Conservation (phyloP, 2,329 filamentous ascomycete genomes). For the Stagonosporopsis chrysanthemi region DNA sequence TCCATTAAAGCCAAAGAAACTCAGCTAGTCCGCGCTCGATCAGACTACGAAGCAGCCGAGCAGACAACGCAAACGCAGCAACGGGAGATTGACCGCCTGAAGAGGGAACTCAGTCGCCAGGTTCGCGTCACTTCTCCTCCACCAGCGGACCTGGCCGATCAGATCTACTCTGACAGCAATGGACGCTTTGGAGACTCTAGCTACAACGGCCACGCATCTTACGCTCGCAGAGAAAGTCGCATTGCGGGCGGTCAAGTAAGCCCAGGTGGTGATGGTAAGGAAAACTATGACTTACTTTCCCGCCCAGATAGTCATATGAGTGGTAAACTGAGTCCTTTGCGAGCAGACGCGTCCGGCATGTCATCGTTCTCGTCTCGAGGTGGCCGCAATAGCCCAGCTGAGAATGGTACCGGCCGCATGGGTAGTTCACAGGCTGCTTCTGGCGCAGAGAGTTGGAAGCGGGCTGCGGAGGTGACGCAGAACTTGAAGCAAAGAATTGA, state of each 20-base stretch:
- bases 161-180: conserved; percentile 64
- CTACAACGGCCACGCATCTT: conserved; percentile 52
- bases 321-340: conserved; percentile 50
- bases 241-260: conserved; percentile 41
- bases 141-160: conserved; percentile 54
- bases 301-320: conserved; percentile 46
- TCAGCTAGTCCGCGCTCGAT: conserved; percentile 88
- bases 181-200: conserved; percentile 46
- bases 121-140: conserved; percentile 63
- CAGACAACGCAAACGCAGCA: conserved; percentile 83
- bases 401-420: conserved; percentile 32
- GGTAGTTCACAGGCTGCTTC: conserved; percentile 40
- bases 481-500: conserved; percentile 97
- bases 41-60: conserved; percentile 88
- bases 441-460: conserved; percentile 85
- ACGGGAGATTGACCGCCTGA: conserved; percentile 89
- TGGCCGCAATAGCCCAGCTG: conserved; percentile 44
- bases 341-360: conserved; percentile 43
- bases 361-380: conserved; percentile 45
- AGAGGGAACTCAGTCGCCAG: conserved; percentile 75
- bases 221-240: conserved; percentile 39
- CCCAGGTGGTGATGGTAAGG: conserved; percentile 56
- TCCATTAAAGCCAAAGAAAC: conserved; percentile 99
- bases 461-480: conserved; percentile 96
- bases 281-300: conserved; percentile 53